phyloP scores from a whole-genome alignment of 2,329 filamentous ascomycete species.

The Metarhizium humberi region DNA sequence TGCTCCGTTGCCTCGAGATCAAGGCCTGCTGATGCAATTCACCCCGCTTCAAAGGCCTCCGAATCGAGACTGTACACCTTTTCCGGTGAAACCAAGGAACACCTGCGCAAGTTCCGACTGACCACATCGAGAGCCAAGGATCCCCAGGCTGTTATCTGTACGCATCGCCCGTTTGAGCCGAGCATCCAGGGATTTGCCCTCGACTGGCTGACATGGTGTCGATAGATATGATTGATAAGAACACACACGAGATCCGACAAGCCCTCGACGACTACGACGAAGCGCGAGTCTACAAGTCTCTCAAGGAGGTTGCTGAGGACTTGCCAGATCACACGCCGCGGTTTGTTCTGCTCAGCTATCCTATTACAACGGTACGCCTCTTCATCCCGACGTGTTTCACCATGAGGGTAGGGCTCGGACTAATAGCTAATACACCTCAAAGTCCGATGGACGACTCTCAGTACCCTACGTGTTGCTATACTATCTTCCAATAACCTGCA shows the following conservation, averaged over 20 bases:
- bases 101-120: constrained; percentile 89
- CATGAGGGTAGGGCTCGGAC: not conserved
- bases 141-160: constrained; percentile 90
- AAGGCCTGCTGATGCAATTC: not conserved
- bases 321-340: constrained; percentile 87
- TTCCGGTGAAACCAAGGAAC: constrained; percentile 79
- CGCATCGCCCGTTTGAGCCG: constrained; percentile 11
- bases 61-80: constrained; percentile 89
- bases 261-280: constrained; percentile 46
- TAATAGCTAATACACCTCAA: not conserved
- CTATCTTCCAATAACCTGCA: constrained; percentile 89
- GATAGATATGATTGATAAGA: constrained; percentile 81
- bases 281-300: constrained; percentile 65
- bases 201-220: not conserved
- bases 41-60: constrained; percentile 36
- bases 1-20: not conserved
- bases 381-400: not conserved
- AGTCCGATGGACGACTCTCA: constrained; percentile 74
- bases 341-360: constrained; percentile 85
- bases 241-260: constrained; percentile 80
- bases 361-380: constrained; percentile 62
- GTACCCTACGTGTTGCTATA: constrained; percentile 93
- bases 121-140: constrained; percentile 78
- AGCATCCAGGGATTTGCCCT: not conserved
- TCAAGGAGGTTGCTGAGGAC: constrained; percentile 77